These are phyloP conservation scores for Salicornia ramosissima DNA, from an alignment of 148 eudicot species.

Conservation along the genomic window DNA sequence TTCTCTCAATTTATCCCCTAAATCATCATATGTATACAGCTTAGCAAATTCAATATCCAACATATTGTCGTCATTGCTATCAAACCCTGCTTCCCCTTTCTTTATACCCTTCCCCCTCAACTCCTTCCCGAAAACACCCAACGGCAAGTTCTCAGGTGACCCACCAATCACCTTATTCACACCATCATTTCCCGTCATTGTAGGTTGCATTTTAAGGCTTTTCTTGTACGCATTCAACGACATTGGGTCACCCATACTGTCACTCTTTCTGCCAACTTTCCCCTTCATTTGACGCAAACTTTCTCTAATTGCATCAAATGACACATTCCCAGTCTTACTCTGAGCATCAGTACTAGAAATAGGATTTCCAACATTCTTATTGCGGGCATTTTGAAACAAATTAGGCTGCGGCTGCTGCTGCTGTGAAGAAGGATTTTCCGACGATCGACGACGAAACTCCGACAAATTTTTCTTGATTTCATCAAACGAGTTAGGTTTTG, in stretches of 20 bases:
- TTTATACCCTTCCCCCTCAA: slow-evolving; percentile 21
- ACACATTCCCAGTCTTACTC: background rate
- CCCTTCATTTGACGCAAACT: slow-evolving; percentile 26
- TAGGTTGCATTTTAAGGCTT: slow-evolving; percentile 19
- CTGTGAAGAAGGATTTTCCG: slow-evolving; percentile 16
- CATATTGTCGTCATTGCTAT: background rate
- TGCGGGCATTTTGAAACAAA: slow-evolving; percentile 34
- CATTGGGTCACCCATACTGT: background rate
- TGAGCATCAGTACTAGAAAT: background rate
- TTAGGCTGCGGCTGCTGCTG: background rate
- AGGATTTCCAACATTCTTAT: slow-evolving; percentile 6
- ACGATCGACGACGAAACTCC: slow-evolving; percentile 37
- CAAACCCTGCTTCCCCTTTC: background rate
- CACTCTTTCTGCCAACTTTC: background rate
- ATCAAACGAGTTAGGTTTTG: slow-evolving; percentile 1
- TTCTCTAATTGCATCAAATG: slow-evolving; percentile 27
- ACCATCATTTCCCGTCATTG: background rate
- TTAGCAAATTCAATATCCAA: slow-evolving; percentile 25
- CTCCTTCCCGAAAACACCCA: slow-evolving; percentile 29
- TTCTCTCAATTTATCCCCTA: slow-evolving; percentile 55
- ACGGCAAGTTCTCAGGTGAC: slow-evolving; percentile 19
- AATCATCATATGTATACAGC: slow-evolving; percentile 31
- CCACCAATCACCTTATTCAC: slow-evolving; percentile 30
- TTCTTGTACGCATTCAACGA: slow-evolving; percentile 23
- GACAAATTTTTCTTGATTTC: slow-evolving; percentile 45